Base-by-base conservation (phyloP, 331 rosid species). In the Prunus yedoensis region DNA sequence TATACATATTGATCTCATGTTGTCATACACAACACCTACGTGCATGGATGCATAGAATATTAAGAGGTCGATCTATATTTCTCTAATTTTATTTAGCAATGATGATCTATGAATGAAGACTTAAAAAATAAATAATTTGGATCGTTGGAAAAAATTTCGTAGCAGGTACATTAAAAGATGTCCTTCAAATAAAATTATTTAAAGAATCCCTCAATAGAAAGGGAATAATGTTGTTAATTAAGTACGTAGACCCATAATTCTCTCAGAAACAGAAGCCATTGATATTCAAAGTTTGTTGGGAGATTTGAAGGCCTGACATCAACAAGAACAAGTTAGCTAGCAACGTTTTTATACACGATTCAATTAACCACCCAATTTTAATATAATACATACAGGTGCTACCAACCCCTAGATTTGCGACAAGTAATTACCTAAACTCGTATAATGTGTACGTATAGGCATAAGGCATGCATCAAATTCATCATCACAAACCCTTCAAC, bases 271-370 rank as follows among this genome's bases (percentile, higher is more conserved):
- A 58, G 73, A 78, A 71, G 70, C 66, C 46, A 73, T 46, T 69
- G 60, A 71, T 53, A 78, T 84, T 89, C 93, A 83, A 89, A 77
- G 94, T 83, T 89, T 84, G 92, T 87, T 91, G 84, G 81, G 84
- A 79, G 75, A 79, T 83, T 89, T 71, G 87, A 79, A 79, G 73
- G 79, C 85, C 75, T 56, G 18, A 63, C 78, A 79, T 62, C 79
- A 25, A 78, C 58, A 71, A 57, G 64, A 27, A 58, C 60, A 23
- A 46, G 77, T 45, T 56, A 58, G 70, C 15, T 73, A 59, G 25
- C 46, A 45, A 58, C 30, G 46, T 4, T 56, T 16, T 8, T 20
- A 6, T 8, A 38, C 5, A 64, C 25, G 50, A 56, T 73, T 15
- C 14, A 73, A 59, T 61, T 57, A 72, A 57, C 68, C 27, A 46